These are phyloP conservation scores for Auricularia cornea DNA, from an alignment of 768 basidiomycete genomes.

Conservation along the genomic window DNA sequence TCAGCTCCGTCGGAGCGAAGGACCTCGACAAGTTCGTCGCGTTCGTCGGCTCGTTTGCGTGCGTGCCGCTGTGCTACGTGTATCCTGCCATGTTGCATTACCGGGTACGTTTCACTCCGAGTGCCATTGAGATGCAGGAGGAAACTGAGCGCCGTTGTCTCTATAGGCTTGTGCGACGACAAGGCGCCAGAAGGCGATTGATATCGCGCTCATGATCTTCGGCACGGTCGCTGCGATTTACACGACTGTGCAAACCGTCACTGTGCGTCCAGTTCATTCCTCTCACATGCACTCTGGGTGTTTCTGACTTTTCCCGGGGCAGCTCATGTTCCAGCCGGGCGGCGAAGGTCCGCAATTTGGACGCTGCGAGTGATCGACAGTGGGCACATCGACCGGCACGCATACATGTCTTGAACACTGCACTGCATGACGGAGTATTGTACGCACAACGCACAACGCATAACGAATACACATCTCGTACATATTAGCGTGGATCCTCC, in stretches of 20 bases:
- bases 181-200: slow-evolving; percentile 50
- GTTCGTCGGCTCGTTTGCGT: slow-evolving; percentile 88
- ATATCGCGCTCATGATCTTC: slow-evolving; percentile 69
- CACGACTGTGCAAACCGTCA: slow-evolving; percentile 72
- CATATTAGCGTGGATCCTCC: too few relatives aligned
- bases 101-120: too few relatives aligned
- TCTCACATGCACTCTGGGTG: too few relatives aligned
- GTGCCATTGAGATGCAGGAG: too few relatives aligned
- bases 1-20: slow-evolving; percentile 74
- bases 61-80: slow-evolving; percentile 88
- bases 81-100: slow-evolving; percentile 93
- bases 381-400: too few relatives aligned
- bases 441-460: too few relatives aligned
- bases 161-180: slow-evolving; percentile 61
- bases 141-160: too few relatives aligned
- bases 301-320: background rate
- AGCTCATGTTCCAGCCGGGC: background rate
- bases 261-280: slow-evolving; percentile 46
- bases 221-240: slow-evolving; percentile 65
- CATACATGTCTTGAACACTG: too few relatives aligned
- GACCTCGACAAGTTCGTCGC: slow-evolving; percentile 96
- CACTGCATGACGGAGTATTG: too few relatives aligned
- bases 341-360: background rate
- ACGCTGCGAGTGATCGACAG: background rate
- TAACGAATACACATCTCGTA: too few relatives aligned